phyloP scores from a whole-genome alignment of 2,329 filamentous ascomycete genomes.

The Amesomyces nigricolor region DNA sequence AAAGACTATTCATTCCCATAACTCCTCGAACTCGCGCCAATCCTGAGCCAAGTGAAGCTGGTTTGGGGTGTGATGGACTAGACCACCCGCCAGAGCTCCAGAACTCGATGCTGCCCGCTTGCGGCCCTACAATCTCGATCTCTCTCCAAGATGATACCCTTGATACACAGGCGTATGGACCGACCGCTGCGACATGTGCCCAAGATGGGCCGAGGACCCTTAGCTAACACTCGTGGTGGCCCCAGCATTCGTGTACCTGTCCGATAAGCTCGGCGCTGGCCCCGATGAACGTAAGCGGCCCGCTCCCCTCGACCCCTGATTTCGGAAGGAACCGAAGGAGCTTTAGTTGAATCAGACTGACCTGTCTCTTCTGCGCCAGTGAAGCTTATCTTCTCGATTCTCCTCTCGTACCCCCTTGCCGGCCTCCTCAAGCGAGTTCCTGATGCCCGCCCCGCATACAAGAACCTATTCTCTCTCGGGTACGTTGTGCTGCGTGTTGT shows the following conservation, averaged over 20 bases:
- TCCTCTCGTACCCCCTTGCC: constrained; percentile 88
- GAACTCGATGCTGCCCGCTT: not conserved
- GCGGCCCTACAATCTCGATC: not conserved
- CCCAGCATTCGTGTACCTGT: constrained; percentile 41
- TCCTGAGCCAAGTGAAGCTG: not conserved
- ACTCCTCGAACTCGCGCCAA: not conserved
- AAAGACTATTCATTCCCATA: not conserved
- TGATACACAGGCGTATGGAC: constrained; percentile 32
- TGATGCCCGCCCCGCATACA: constrained; percentile 73
- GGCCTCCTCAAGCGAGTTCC: constrained; percentile 84
- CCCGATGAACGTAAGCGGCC: constrained; percentile 40
- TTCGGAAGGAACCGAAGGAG: not conserved
- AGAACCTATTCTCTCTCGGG: constrained; percentile 83
- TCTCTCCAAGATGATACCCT: constrained; percentile 30
- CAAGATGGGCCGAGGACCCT: not conserved
- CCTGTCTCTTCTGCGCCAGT: constrained; percentile 48
- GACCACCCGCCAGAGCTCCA: not conserved
- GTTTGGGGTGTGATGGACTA: constrained; percentile 9
- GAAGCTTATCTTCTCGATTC: constrained; percentile 85
- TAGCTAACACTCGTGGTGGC: constrained; percentile 18
- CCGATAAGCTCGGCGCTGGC: constrained; percentile 38
- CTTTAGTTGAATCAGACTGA: constrained; percentile 3
- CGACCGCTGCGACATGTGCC: not conserved
- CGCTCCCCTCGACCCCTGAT: not conserved
- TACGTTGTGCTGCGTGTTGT: constrained; percentile 34